phyloP scores from a whole-genome alignment of 2,329 filamentous ascomycete genomes.

The Whalleya microplaca region DNA sequence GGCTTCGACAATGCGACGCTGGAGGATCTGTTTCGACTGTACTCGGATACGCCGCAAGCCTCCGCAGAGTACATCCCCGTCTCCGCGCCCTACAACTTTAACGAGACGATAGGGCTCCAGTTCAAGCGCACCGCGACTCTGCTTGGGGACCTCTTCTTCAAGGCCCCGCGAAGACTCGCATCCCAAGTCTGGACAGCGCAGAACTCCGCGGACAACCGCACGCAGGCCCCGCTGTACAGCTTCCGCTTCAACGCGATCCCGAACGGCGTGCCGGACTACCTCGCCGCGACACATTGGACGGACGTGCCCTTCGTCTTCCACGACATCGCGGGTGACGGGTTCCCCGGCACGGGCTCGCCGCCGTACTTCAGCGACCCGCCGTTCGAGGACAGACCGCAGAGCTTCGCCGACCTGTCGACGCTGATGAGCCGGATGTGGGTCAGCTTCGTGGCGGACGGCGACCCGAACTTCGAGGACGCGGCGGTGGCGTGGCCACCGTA shows the following conservation, averaged over 20 bases:
- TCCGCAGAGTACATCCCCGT: background rate
- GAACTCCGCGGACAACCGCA: background rate
- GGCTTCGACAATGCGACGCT: slow-evolving; percentile 7
- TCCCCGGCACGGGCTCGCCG: background rate
- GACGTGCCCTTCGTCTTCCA: slow-evolving; percentile 40
- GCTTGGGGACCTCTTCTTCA: background rate
- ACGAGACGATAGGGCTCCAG: background rate
- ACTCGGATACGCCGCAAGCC: slow-evolving; percentile 3
- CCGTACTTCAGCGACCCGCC: background rate
- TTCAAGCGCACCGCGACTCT: background rate
- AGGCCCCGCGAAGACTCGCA: background rate
- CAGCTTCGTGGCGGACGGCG: background rate
- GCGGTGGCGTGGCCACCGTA: background rate
- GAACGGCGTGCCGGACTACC: background rate
- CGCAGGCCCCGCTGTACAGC: background rate
- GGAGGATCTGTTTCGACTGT: background rate
- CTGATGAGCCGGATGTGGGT: slow-evolving; percentile 3
- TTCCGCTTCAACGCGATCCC: slow-evolving; percentile 8
- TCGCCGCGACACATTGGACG: slow-evolving; percentile 34
- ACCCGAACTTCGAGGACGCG: background rate
- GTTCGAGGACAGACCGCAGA: background rate
- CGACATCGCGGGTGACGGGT: slow-evolving; percentile 9
- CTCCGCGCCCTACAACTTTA: background rate
- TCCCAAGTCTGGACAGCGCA: background rate
- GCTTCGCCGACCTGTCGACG: background rate